Percentiles rank a stretch among this genome's conserved stretches.
phyloP scores from a whole-genome alignment of 768 basidiomycete species.

The Pleurotus pulmonarius region DNA sequence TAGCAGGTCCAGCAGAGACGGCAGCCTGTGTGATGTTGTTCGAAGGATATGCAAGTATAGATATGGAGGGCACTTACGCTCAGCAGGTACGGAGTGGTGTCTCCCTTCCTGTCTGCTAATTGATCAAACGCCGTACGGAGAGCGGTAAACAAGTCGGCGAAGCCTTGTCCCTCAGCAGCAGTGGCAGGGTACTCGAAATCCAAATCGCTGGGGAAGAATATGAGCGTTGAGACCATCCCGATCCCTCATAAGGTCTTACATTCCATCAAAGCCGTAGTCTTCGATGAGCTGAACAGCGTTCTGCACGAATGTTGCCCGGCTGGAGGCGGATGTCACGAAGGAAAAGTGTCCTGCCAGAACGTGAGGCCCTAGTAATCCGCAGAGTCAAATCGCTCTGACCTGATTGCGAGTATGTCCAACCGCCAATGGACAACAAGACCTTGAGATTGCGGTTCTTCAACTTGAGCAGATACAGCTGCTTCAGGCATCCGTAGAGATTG shows the following conservation, averaged over 20 bases:
- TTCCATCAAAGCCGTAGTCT: constrained; percentile 80
- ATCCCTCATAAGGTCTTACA: constrained; percentile 35
- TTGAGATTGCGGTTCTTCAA: constrained; percentile 52
- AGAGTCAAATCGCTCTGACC: constrained; percentile 21
- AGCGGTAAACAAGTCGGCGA: constrained; percentile 60
- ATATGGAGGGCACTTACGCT: constrained; percentile 21
- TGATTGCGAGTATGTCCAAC: constrained; percentile 69
- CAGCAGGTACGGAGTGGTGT: constrained; percentile 54
- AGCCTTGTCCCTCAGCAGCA: constrained; percentile 56
- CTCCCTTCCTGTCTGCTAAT: constrained; percentile 57
- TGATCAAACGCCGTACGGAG: constrained; percentile 61
- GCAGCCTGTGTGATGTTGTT: constrained; percentile 30
- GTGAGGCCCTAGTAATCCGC: background rate
- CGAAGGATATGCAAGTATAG: too few species aligned
- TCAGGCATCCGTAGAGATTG: constrained; percentile 79
- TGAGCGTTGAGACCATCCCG: background rate
- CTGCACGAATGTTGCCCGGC: constrained; percentile 54
- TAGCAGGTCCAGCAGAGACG: constrained; percentile 57
- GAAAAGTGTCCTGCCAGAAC: constrained; percentile 50
- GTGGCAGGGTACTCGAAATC: constrained; percentile 78
- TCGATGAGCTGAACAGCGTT: constrained; percentile 61
- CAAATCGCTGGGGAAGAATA: constrained; percentile 43
- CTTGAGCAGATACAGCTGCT: constrained; percentile 68
- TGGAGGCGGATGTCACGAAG: constrained; percentile 50
- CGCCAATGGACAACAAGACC: constrained; percentile 49